Percentiles rank a stretch among this genome's conserved stretches.
These are phyloP conservation scores for Pichia heedii DNA, from an alignment of 805 yeast species.

Conservation along the genomic window DNA sequence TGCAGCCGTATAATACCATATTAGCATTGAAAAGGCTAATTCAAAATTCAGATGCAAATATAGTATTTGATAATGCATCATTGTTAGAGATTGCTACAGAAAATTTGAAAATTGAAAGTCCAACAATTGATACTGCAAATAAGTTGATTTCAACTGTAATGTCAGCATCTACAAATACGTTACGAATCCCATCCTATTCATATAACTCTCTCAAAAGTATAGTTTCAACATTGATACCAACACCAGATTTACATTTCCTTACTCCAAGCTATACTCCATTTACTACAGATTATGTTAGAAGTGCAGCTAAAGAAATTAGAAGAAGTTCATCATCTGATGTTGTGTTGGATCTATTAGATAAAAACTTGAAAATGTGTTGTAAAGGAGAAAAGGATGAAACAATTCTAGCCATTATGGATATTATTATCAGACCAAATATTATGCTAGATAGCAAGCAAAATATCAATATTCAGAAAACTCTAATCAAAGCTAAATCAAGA, in stretches of 20 bases:
- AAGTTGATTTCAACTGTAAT: conserved; percentile 78
- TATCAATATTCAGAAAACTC: conserved; percentile 47
- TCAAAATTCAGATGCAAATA: conserved; percentile 67
- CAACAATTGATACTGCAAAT: conserved; percentile 72
- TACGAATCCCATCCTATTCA: conserved; percentile 79
- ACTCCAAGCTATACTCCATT: conserved; percentile 70
- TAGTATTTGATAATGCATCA: conserved; percentile 90
- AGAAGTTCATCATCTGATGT: conserved; percentile 79
- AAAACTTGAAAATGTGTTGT: conserved; percentile 64
- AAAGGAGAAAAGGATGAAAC: conserved; percentile 35
- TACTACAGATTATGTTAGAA: conserved; percentile 43
- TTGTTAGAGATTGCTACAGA: conserved; percentile 61
- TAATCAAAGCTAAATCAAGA: conserved; percentile 46
- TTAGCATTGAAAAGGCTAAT: conserved; percentile 74
- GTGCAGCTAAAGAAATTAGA: conserved; percentile 45
- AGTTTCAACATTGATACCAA: conserved; percentile 73
- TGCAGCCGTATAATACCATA: conserved; percentile 90
- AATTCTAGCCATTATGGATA: conserved; percentile 56
- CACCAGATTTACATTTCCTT: conserved; percentile 72
- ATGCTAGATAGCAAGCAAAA: conserved; percentile 1
- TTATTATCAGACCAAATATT: conserved; percentile 45
- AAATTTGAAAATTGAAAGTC: conserved; percentile 45
- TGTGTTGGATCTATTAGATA: conserved; percentile 71
- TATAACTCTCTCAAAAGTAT: conserved; percentile 79
- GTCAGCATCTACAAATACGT: conserved; percentile 76